Evolutionary conservation across 2,329 filamentous ascomycete genomes (phyloP).

Genomic region (Taxawa tesnikishii): DNA sequence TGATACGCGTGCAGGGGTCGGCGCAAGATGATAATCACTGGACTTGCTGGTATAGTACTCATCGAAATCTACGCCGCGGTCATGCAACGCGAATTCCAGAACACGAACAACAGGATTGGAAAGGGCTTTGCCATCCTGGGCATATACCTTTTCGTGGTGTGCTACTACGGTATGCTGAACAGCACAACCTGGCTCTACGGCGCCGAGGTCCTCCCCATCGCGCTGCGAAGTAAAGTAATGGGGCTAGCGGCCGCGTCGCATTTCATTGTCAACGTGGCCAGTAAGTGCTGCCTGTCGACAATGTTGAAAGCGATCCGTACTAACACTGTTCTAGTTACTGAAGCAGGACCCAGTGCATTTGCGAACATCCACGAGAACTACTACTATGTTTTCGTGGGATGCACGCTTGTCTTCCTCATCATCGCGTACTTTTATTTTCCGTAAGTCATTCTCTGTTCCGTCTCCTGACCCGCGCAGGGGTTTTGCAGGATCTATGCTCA

Average conservation of each 20-base stretch:
- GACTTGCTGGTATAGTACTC: constrained; percentile 38
- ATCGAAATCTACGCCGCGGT: constrained; percentile 47
- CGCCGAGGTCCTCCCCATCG: constrained; percentile 42
- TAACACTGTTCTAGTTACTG: no score
- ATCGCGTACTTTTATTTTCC: constrained; percentile 45
- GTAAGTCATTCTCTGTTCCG: constrained; percentile 15
- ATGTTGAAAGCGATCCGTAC: not conserved
- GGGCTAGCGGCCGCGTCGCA: constrained; percentile 41
- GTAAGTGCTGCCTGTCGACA: not conserved
- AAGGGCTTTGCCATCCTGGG: constrained; percentile 49
- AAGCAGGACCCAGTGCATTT: constrained; percentile 40
- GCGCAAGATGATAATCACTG: constrained; percentile 38
- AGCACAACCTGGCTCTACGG: constrained; percentile 45
- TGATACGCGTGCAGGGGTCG: not conserved
- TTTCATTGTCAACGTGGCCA: constrained; percentile 39
- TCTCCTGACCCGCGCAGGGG: no score
- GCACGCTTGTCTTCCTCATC: constrained; percentile 38
- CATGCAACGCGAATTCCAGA: constrained; percentile 46
- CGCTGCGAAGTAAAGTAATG: constrained; percentile 43
- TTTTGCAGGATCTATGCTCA: no score
- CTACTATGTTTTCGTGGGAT: constrained; percentile 47
- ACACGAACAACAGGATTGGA: constrained; percentile 41
- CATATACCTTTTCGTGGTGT: constrained; percentile 46
- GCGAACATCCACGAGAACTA: constrained; percentile 47
- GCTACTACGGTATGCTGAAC: constrained; percentile 43